Percentiles rank a stretch among this genome's conserved stretches.
phyloP scores from a whole-genome alignment of 192 early-diverging fungal genomes.

The Coemansia sp. region DNA sequence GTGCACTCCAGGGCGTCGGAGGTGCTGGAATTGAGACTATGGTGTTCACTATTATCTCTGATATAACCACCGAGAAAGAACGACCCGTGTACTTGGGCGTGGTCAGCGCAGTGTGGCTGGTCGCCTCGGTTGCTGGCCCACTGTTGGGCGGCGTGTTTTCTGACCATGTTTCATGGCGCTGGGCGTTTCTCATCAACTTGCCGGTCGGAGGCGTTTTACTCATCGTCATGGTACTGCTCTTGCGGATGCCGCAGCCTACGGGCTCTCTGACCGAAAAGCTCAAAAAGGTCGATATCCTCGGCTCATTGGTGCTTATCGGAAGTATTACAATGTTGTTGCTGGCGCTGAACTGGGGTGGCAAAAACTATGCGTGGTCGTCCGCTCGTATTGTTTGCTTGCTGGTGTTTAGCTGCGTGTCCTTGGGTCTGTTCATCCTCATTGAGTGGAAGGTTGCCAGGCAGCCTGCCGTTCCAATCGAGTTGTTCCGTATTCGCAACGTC shows the following conservation, averaged over 20 bases:
- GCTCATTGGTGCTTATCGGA: conserved; percentile 42
- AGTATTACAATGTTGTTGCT: conserved; percentile 52
- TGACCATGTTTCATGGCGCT: conserved; percentile 61
- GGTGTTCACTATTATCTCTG: conserved; percentile 70
- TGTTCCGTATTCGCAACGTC: conserved; percentile 37
- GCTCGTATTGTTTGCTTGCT: conserved; percentile 51
- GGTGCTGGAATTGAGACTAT: conserved; percentile 64
- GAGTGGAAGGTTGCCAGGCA: conserved; percentile 64
- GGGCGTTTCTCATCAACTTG: conserved; percentile 80
- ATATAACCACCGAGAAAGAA: conserved; percentile 69
- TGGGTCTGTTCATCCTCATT: conserved; percentile 41
- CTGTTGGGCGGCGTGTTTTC: conserved; percentile 71
- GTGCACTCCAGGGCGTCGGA: conserved; percentile 72
- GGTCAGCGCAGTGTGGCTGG: conserved; percentile 56
- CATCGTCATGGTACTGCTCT: conserved; percentile 59
- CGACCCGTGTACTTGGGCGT: conserved; percentile 71
- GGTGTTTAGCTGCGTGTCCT: conserved; percentile 27
- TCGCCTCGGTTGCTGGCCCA: conserved; percentile 66
- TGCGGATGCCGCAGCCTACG: conserved; percentile 58
- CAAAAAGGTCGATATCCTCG: conserved; percentile 56
- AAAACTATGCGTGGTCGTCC: conserved; percentile 53
- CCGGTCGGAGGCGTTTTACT: conserved; percentile 60
- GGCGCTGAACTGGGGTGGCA: conserved; percentile 59
- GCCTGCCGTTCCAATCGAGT: conserved; percentile 57
- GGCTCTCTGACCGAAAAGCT: conserved; percentile 43